phyloP scores from a whole-genome alignment of 257 asterid species.

The Sherardia arvensis region DNA sequence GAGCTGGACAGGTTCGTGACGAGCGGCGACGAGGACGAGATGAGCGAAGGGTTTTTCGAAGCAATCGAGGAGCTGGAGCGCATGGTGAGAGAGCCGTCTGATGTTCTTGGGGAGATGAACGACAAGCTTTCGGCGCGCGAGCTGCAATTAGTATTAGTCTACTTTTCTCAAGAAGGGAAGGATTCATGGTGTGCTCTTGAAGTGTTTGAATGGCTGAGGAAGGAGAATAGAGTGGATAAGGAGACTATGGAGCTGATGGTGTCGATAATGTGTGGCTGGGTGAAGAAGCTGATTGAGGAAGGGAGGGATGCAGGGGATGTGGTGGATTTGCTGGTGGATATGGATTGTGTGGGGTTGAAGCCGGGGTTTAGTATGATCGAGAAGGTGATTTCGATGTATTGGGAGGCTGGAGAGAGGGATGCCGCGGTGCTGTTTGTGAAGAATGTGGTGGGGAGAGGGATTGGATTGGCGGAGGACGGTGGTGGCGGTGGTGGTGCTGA shows the following conservation, averaged over 20 bases:
- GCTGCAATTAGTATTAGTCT: slow-evolving; percentile 75
- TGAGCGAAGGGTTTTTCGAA: slow-evolving; percentile 84
- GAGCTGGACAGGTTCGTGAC: slow-evolving; percentile 63
- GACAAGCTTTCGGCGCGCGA: slow-evolving; percentile 70
- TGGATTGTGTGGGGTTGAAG: slow-evolving; percentile 90
- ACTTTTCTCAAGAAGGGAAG: slow-evolving; percentile 93
- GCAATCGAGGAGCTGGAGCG: slow-evolving; percentile 92
- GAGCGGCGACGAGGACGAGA: slow-evolving; percentile 72
- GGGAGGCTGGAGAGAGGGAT: slow-evolving; percentile 72
- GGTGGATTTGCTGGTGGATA: slow-evolving; percentile 79
- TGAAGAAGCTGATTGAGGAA: slow-evolving; percentile 69
- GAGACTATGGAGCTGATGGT: slow-evolving; percentile 97
- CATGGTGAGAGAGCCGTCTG: slow-evolving; percentile 91
- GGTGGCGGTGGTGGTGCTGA: slow-evolving; percentile 34
- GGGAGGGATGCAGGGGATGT: slow-evolving; percentile 61
- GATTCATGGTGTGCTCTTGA: slow-evolving; percentile 96
- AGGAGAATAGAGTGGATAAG: slow-evolving; percentile 89
- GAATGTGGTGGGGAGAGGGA: slow-evolving; percentile 71
- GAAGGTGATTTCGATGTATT: slow-evolving; percentile 80
- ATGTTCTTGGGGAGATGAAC: slow-evolving; percentile 88
- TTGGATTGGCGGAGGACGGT: slow-evolving; percentile 17
- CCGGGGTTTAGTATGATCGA: slow-evolving; percentile 82
- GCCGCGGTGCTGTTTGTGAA: slow-evolving; percentile 53
- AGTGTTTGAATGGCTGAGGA: slow-evolving; percentile 92
- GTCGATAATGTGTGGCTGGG: slow-evolving; percentile 90